phyloP scores from a whole-genome alignment of 1,139 yeast species.

The Yamadazyma aaseri region DNA sequence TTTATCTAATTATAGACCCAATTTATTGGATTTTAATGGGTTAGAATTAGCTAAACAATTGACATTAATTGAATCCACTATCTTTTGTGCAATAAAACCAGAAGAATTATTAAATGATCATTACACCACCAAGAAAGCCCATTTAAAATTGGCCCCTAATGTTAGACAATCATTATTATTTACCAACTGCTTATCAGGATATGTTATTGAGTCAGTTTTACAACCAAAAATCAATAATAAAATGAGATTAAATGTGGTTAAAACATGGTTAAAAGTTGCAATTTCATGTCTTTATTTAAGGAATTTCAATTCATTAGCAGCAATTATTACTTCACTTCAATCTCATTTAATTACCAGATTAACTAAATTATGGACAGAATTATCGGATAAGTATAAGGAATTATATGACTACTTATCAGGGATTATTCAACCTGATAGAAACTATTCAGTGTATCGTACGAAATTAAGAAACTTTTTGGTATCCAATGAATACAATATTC shows the following conservation, averaged over 20 bases:
- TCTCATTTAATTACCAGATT: constrained; percentile 76
- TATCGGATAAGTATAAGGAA: constrained; percentile 64
- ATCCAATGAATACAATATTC: constrained; percentile 55
- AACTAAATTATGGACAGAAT: constrained; percentile 59
- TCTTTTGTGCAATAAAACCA: constrained; percentile 66
- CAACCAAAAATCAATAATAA: constrained; percentile 50
- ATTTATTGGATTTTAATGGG: constrained; percentile 69
- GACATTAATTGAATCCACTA: constrained; percentile 72
- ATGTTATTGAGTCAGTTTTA: constrained; percentile 76
- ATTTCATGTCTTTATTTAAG: constrained; percentile 77
- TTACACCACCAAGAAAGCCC: constrained; percentile 63
- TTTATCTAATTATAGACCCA: constrained; percentile 47
- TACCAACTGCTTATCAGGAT: constrained; percentile 78
- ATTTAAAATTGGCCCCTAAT: constrained; percentile 67
- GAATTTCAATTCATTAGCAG: constrained; percentile 85
- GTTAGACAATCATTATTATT: constrained; percentile 66
- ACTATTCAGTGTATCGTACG: constrained; percentile 71
- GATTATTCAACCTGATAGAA: constrained; percentile 80
- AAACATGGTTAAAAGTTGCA: constrained; percentile 83
- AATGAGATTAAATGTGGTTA: constrained; percentile 58
- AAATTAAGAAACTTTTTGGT: constrained; percentile 59
- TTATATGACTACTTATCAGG: constrained; percentile 66
- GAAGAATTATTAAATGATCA: constrained; percentile 76
- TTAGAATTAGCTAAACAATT: constrained; percentile 83
- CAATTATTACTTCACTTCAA: constrained; percentile 82